Percentiles rank a stretch among this genome's conserved stretches.
phyloP scores from a whole-genome alignment of 2,329 filamentous ascomycete genomes.

The Colletotrichum trifolii region DNA sequence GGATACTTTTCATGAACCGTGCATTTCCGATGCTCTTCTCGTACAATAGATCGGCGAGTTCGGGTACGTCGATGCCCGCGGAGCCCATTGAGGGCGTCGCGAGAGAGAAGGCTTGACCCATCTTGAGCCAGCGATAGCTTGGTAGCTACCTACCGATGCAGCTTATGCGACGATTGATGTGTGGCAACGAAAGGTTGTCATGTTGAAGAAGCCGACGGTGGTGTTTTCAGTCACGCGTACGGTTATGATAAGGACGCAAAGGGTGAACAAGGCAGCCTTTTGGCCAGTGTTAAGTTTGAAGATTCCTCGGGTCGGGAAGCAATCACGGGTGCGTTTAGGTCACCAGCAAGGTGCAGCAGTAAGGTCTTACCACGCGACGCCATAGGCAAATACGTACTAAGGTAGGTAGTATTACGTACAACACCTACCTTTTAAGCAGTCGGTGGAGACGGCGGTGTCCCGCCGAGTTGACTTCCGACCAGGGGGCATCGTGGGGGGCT shows the following conservation, averaged over 20 bases:
- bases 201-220: constrained; percentile 13
- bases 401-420: constrained; percentile 1
- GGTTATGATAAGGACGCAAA: too few relatives aligned
- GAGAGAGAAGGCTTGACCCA: constrained; percentile 98
- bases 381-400: too few relatives aligned
- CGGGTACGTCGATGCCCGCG: constrained; percentile 92
- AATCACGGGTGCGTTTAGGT: constrained; percentile 35
- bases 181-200: constrained; percentile 18
- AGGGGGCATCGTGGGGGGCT: constrained; percentile 15
- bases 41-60: constrained; percentile 90
- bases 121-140: constrained; percentile 52
- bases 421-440: constrained; percentile 28
- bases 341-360: constrained; percentile 8
- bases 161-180: constrained; percentile 32
- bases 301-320: constrained; percentile 9
- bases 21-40: constrained; percentile 92
- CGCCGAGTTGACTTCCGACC: constrained; percentile 23
- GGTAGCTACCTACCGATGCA: neutral
- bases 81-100: constrained; percentile 91
- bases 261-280: too few relatives aligned
- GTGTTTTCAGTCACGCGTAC: too few relatives aligned
- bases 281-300: neutral
- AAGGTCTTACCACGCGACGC: constrained; percentile 6
- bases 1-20: constrained; percentile 96
- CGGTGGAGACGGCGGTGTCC: constrained; percentile 17